Evolutionary conservation across 2,329 filamentous ascomycete species (phyloP).

Genomic region (Ceratocystis huliohia): DNA sequence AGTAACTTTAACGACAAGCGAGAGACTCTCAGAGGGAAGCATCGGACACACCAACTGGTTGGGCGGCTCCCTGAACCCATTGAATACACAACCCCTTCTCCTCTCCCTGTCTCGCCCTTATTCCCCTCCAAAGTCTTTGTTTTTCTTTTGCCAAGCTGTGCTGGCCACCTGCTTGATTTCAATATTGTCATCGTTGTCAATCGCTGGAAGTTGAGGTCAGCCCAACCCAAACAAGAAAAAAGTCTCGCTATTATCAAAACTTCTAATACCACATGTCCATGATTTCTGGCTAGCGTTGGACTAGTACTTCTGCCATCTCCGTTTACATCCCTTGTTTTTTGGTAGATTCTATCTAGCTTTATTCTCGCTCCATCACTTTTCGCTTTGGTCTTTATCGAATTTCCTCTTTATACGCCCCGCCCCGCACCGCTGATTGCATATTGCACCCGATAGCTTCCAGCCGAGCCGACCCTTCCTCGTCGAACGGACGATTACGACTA

Average conservation of each 20-base stretch:
- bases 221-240: neutral
- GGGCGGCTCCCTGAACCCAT: neutral
- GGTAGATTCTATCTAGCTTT: neutral
- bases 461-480: neutral
- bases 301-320: neutral
- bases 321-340: neutral
- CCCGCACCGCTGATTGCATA: neutral
- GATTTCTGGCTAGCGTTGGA: neutral
- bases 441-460: neutral
- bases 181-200: neutral
- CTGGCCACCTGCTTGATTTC: neutral
- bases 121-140: neutral
- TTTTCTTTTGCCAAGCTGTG: neutral
- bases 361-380: too few relatives aligned
- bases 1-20: too few relatives aligned
- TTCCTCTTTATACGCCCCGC: neutral
- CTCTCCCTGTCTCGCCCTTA: neutral
- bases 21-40: too few relatives aligned
- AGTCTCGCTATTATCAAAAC: neutral
- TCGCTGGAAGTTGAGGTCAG: neutral
- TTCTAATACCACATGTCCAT: neutral
- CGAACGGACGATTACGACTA: neutral
- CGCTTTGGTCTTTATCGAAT: neutral
- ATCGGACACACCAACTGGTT: neutral
- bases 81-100: neutral